Conservation (phyloP, 192 early-diverging fungal genomes). For the Lobosporangium transversale region DNA sequence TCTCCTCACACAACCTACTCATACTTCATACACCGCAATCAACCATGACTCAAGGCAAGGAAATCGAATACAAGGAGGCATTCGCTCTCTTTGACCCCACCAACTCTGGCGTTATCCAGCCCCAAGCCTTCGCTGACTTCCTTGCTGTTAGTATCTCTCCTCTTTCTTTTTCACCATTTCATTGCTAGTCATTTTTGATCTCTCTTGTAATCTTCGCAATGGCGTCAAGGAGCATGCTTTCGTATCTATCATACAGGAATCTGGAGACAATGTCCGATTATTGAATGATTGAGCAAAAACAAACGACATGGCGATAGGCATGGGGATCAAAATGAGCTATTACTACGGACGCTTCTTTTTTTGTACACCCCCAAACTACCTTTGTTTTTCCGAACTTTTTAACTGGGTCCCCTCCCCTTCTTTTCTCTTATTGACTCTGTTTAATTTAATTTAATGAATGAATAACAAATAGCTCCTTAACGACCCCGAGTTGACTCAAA, state of each 20-base stretch:
- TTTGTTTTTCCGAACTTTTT: too few species aligned
- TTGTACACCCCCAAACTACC: too few species aligned
- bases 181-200: background rate
- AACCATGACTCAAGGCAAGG: constrained; percentile 43
- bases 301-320: too few species aligned
- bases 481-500: constrained; percentile 36
- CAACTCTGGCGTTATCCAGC: constrained; percentile 52
- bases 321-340: too few species aligned
- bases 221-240: too few species aligned
- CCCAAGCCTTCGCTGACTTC: constrained; percentile 49
- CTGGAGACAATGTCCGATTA: too few species aligned
- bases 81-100: constrained; percentile 55
- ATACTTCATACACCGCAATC: constrained; percentile 2
- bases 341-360: too few species aligned
- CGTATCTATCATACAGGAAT: too few species aligned
- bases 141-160: constrained; percentile 37
- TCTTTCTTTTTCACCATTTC: background rate
- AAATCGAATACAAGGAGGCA: constrained; percentile 55
- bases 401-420: too few species aligned
- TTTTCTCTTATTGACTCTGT: background rate
- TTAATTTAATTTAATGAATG: background rate
- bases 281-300: too few species aligned
- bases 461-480: constrained; percentile 30
- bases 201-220: too few species aligned
- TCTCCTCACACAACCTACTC: background rate